Evolutionary conservation across 2,329 filamentous ascomycete species (phyloP).

Genomic region (Sporothrix curviconia): DNA sequence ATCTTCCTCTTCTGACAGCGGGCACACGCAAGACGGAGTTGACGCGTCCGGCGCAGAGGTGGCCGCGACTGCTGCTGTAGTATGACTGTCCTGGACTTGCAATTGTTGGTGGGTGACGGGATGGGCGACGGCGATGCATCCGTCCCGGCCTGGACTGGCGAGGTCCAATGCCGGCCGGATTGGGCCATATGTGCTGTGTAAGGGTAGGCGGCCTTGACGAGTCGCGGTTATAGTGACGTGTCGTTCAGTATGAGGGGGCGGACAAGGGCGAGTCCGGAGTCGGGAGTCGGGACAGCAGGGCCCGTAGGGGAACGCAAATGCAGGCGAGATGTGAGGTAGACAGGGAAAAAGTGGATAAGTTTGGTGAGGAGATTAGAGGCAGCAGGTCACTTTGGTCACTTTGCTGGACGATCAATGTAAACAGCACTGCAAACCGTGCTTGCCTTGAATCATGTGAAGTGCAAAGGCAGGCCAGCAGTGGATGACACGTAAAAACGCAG

Average conservation of each 20-base stretch:
- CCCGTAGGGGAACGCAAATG: neutral
- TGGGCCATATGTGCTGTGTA: neutral
- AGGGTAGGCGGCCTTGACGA: no score
- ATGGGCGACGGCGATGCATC: neutral
- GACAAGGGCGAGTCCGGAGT: neutral
- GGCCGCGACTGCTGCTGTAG: neutral
- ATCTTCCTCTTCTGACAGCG: conserved; percentile 41
- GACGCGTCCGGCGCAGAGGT: neutral
- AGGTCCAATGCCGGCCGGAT: neutral
- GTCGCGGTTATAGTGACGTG: neutral
- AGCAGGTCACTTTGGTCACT: no score
- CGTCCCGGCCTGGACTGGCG: neutral
- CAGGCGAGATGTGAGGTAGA: no score
- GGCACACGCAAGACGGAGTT: neutral
- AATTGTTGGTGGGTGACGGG: neutral
- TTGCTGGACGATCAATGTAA: no score
- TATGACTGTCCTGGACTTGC: neutral
- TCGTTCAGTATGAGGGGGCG: neutral
- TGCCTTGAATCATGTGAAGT: no score
- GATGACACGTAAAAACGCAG: no score
- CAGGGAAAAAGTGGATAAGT: no score
- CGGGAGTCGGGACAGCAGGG: neutral
- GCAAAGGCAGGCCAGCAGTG: neutral
- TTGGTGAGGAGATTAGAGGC: no score
- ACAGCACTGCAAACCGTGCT: no score